Base-by-base conservation (phyloP, 2,329 filamentous ascomycete genomes). In the Ophiostoma tasmaniense region DNA sequence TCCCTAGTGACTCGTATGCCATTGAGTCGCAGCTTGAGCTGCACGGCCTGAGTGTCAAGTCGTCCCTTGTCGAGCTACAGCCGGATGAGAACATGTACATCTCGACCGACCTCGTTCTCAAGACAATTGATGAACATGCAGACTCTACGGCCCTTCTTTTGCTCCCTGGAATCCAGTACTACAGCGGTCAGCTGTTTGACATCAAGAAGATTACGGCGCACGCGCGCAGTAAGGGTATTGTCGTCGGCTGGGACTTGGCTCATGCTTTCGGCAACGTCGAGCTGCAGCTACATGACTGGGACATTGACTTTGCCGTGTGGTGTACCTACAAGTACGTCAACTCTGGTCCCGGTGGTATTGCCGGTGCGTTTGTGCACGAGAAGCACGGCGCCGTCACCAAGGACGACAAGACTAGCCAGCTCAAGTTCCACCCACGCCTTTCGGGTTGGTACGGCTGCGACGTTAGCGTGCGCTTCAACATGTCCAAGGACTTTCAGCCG, bases 311-410 rank as follows among this genome's bases (percentile, higher is more conserved):
- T 75, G 93, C 93, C 20, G 91, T 86, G 68, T 97, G 93, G 93
- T 97, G 93, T 79, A 93, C 89, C 22, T 97, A 97, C 83, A 97
- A 97, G 80, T 97, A 97, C 80, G 85, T 96, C 77, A 96, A 96
- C 76, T 88, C 89, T 33, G 93, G 93, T 0, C 92, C 93, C 0
- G 93, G 93, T 3, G 84, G 88, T 20, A 96, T 96, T 72, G 92
- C 87, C 0, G 92, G 90, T 0, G 81, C 89, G 0, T 97, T 93
- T 73, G 90, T 97, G 10, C 92, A 97, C 77, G 87, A 91, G 75
- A 83, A 81, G 52, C 90, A 96, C 76, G 87, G 89, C 55, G 77
- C 77, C 30, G 87, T 91, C 13, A 76, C 75, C 33, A 81, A 84
- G 4, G 74, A 77, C n/a, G 64, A 37, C 10, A 66, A 39, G 42